Evolutionary conservation across 139 green algal species (phyloP).

Genomic region (Ostreobium quekettii): DNA sequence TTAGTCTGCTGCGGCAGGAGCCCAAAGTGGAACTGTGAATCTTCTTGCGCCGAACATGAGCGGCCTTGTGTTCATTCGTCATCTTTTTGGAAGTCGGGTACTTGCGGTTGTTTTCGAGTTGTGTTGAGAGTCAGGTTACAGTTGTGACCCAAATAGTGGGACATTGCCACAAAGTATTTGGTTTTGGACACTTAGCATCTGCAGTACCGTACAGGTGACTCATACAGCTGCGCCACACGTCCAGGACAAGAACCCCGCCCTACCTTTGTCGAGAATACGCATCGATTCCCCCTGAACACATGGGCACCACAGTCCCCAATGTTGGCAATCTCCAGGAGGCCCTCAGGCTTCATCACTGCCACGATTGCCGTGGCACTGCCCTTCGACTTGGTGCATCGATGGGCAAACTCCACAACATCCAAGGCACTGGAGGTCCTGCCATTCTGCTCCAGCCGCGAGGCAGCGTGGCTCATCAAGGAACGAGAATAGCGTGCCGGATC

Average conservation of each 20-base stretch:
- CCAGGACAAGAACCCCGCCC: neutral
- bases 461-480: conserved; percentile 35
- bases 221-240: too few relatives aligned
- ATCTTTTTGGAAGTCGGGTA: too few relatives aligned
- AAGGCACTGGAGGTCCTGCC: neutral
- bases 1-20: too few relatives aligned
- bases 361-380: conserved; percentile 44
- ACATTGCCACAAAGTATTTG: too few relatives aligned
- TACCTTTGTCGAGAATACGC: conserved; percentile 50
- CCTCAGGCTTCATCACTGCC: conserved; percentile 21
- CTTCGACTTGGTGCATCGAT: conserved; percentile 20
- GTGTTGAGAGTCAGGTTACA: too few relatives aligned
- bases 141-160: too few relatives aligned
- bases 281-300: conserved; percentile 46
- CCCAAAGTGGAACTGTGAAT: too few relatives aligned
- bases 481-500: conserved; percentile 62
- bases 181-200: too few relatives aligned
- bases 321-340: conserved; percentile 39
- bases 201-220: too few relatives aligned
- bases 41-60: too few relatives aligned
- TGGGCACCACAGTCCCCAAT: conserved; percentile 67
- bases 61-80: too few relatives aligned
- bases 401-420: conserved; percentile 27
- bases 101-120: too few relatives aligned
- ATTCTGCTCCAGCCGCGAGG: neutral